Evolutionary conservation across 495 filamentous ascomycete species (phyloP).

Genomic region (Bathelium albidoporum): DNA sequence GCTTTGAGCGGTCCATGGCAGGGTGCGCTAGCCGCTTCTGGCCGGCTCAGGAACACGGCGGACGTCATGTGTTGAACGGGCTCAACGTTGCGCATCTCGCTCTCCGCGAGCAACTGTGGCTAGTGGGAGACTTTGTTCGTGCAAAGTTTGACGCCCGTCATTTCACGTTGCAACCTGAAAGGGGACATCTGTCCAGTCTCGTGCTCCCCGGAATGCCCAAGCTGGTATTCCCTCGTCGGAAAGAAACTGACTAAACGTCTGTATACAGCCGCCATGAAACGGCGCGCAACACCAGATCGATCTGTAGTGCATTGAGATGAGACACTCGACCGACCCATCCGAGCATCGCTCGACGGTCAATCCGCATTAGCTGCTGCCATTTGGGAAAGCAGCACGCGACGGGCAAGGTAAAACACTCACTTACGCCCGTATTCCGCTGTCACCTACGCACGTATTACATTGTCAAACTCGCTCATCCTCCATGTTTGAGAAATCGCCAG

Average conservation of each 20-base stretch:
- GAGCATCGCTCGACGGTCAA: no score
- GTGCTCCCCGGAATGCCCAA: not conserved
- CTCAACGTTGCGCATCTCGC: not conserved
- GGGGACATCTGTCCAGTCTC: not conserved
- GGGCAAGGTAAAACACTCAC: no score
- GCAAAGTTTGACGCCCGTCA: not conserved
- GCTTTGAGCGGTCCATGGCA: not conserved
- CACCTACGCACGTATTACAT: not conserved
- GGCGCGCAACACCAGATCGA: not conserved
- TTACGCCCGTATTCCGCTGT: no score
- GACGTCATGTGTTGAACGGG: not conserved
- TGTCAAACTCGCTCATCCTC: not conserved
- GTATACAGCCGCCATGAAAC: not conserved
- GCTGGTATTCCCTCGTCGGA: not conserved
- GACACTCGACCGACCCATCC: not conserved
- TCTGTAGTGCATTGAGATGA: not conserved
- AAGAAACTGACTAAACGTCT: not conserved
- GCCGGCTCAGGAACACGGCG: not conserved
- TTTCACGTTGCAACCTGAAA: not conserved
- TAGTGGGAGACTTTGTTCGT: not conserved
- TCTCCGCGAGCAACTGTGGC: not conserved
- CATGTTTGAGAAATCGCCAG: not conserved
- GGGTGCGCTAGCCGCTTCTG: not conserved
- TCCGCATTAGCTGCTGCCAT: no score
- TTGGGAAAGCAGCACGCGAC: no score